Base-by-base conservation (phyloP, 306 rosid genomes). In the Pyrus bretschneideri region DNA sequence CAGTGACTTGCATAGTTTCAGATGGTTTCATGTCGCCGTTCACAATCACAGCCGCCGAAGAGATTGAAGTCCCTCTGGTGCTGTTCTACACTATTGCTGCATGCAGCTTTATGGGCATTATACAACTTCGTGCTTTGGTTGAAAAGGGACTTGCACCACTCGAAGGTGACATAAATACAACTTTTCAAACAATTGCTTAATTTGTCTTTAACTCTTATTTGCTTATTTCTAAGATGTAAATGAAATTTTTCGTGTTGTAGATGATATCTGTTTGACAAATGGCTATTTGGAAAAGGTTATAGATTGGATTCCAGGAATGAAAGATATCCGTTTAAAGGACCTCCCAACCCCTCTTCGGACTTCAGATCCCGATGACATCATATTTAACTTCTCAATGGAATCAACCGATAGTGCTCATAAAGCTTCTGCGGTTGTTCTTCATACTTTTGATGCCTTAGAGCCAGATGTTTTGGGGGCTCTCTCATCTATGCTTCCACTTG, bases 51-150 rank as follows among this genome's bases (percentile, higher is more conserved):
- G 60, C 15, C 25, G 75, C 80, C 14, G 22, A 55, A 45, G 68
- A 77, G 30, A 17, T 77, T 40, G 69, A 61, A 55, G 19, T 40
- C 35, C 73, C 74, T 27, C 12, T 38, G 0, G 45, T 38, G 4
- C 54, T 25, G 11, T 77, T 58, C 59, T 77, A 33, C n/a, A 55
- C 80, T 14, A 3, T 68, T 17, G 57, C 80, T 6, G 80, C 80
- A 25, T 23, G 45, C 17, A n/a, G 68, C 10, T 57, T 76, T 9
- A 57, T 76, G 80, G 74, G 44, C 1, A 0, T 12, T 21, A 25
- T 45, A 54, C 74, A 57, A 27, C 27, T 0, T 25, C 68, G 17
- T 5, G 29, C 74, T 54, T 19, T 55, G 45, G 11, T 76, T 0
- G 69, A 57, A 57, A 68, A 27, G 8, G 80, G 69, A 1, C 67